Evolutionary conservation across 441 rosid species (phyloP), one percentile per base, ranked within the genome.

Genomic region (Syzygium malaccense): DNA sequence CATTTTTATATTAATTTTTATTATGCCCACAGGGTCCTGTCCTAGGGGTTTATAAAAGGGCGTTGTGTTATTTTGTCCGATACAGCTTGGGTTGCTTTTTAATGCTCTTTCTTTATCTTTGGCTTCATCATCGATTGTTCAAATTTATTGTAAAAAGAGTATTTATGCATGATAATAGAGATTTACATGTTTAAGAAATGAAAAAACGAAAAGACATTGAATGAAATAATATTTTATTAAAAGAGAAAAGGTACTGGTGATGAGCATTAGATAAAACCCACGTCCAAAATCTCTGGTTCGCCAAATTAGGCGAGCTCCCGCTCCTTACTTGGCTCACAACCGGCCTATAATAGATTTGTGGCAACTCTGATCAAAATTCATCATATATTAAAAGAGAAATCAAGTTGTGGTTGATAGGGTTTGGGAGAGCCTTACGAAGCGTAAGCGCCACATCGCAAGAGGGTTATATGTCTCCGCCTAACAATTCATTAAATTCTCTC

Each of bases 371-470:
- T 58, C 3, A 58, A 12, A 26, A 58, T 4, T 26, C 0, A 13
- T 0, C 3, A 26, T 2, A 12, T 26, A 26, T 4, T 58, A 58
- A 26, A 28, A 58, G 30, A 58, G 8, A 58, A 58, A 58, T 12
- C 17, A 12, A 58, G 64, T 58, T 58, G 7, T 28, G 17, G 0
- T 58, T 1, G 17, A 15, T 0, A 1, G 4, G 1, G 1, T 58
- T 58, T 60, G 18, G 15, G 30, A 13, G 32, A 60, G 7, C 9
- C 15, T 0, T 13, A 60, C 2, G 6, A 12, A 5, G 66, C 2
- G 1, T 14, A 28, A 28, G 32, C 17, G 1, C 32, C 18, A 14
- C 0, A 0, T 28, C n/a, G 32, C 2, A 28, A 60, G 18, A 60
- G 68, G 14, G 32, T 57, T 25, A 23, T 57, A 4, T 57, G 14